Evolutionary conservation across 106 monocot species (phyloP).

Genomic region (Hemerocallis citrina): DNA sequence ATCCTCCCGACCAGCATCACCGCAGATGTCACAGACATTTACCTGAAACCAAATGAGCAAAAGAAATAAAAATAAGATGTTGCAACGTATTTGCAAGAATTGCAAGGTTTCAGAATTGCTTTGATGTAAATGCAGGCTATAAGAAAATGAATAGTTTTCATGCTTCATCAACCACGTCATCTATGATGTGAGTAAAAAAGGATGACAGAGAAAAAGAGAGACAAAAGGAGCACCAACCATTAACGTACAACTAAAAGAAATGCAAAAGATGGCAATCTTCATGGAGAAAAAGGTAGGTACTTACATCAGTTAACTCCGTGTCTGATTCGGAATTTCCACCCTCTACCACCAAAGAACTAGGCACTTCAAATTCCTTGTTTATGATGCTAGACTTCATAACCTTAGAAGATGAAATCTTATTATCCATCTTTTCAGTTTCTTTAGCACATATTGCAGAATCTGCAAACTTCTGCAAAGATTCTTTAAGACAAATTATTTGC

Average conservation of each 20-base stretch:
- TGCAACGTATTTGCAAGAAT: background rate
- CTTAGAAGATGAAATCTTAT: conserved; percentile 11
- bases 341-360: conserved; percentile 8
- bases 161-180: background rate
- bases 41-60: conserved; percentile 26
- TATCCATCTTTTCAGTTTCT: too few species aligned
- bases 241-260: too few species aligned
- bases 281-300: background rate
- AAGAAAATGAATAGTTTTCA: background rate
- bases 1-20: conserved; percentile 75
- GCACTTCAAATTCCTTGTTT: conserved; percentile 17
- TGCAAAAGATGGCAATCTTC: background rate
- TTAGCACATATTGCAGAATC: conserved; percentile 5
- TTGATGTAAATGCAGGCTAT: too few species aligned
- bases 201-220: background rate
- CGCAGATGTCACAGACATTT: conserved; percentile 92
- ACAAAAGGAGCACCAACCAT: too few species aligned
- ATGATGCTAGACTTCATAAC: background rate
- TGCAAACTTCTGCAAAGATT: conserved; percentile 10
- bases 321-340: conserved; percentile 28
- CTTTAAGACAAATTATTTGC: background rate
- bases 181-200: background rate
- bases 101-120: too few species aligned
- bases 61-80: background rate
- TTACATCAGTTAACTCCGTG: conserved; percentile 32